Evolutionary conservation across 2,329 filamentous ascomycete species (phyloP).

Genomic region (Leptosphaerulina australis): DNA sequence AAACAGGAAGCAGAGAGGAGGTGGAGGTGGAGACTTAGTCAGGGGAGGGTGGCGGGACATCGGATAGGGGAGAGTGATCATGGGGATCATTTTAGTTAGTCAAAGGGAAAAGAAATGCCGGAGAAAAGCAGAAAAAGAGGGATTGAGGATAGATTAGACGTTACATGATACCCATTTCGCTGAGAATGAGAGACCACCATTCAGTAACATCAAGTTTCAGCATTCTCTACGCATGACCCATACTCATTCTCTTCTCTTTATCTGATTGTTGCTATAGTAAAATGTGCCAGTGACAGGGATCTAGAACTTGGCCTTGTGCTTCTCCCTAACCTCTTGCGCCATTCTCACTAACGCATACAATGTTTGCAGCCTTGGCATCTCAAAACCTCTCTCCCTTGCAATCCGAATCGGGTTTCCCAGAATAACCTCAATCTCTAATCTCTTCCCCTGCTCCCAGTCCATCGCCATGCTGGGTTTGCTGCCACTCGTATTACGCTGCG

Average conservation of each 20-base stretch:
- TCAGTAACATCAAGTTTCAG: no score
- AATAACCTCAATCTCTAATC: conserved; percentile 74
- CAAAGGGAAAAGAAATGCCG: no score
- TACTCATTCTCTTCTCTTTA: neutral
- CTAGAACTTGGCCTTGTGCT: conserved; percentile 26
- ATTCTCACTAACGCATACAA: conserved; percentile 70
- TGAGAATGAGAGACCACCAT: conserved; percentile 10
- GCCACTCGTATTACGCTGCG: conserved; percentile 65
- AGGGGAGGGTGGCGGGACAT: conserved; percentile 58
- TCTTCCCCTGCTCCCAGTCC: conserved; percentile 70
- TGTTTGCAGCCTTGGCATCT: conserved; percentile 70
- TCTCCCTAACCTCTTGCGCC: conserved; percentile 62
- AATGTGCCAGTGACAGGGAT: no score
- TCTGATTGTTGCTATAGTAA: no score
- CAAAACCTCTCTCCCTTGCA: conserved; percentile 65
- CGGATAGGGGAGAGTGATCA: conserved; percentile 61
- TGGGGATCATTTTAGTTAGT: conserved; percentile 71
- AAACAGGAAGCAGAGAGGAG: conserved; percentile 47
- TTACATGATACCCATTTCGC: conserved; percentile 18
- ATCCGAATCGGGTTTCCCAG: conserved; percentile 72
- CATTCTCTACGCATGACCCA: neutral
- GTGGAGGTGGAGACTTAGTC: conserved; percentile 51
- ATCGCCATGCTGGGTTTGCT: conserved; percentile 69
- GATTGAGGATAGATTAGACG: neutral
- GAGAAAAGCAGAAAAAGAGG: neutral